Evolutionary conservation across 306 rosid species (phyloP).

Genomic region (Bauhinia variegata): DNA sequence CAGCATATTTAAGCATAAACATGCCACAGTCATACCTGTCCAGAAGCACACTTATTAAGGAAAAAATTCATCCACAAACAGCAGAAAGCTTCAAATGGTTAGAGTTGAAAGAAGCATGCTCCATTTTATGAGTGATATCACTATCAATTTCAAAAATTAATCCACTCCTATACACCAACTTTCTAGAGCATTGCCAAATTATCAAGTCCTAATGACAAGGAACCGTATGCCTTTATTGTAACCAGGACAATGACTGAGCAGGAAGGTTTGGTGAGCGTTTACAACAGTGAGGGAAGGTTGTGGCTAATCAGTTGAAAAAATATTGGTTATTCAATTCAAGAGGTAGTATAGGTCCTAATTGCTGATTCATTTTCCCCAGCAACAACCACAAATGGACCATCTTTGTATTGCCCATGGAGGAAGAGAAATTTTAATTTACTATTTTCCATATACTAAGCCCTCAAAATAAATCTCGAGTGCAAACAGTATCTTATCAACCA

Average conservation of each 20-base stretch:
- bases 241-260: too few species aligned
- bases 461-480: neutral
- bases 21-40: conserved; percentile 91
- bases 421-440: neutral
- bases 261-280: too few species aligned
- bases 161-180: neutral
- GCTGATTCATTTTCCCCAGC: too few species aligned
- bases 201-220: neutral
- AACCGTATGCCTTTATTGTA: too few species aligned
- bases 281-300: too few species aligned
- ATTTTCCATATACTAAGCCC: neutral
- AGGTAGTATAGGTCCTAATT: neutral
- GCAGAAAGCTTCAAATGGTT: conserved; percentile 3
- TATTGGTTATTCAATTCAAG: too few species aligned
- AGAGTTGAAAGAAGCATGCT: conserved; percentile 4
- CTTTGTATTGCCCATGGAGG: conserved; percentile 7
- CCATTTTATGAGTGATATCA: conserved; percentile 19
- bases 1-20: conserved; percentile 93
- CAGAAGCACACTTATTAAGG: conserved; percentile 18
- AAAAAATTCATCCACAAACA: conserved; percentile 17
- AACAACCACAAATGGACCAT: neutral
- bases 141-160: conserved; percentile 10
- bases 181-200: neutral
- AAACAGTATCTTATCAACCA: conserved; percentile 9
- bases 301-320: too few species aligned